Percentiles rank a stretch among this genome's conserved stretches.
These are phyloP conservation scores for Colletotrichum lindemuthianum DNA, from an alignment of 2,329 filamentous ascomycete genomes.

Conservation along the genomic window DNA sequence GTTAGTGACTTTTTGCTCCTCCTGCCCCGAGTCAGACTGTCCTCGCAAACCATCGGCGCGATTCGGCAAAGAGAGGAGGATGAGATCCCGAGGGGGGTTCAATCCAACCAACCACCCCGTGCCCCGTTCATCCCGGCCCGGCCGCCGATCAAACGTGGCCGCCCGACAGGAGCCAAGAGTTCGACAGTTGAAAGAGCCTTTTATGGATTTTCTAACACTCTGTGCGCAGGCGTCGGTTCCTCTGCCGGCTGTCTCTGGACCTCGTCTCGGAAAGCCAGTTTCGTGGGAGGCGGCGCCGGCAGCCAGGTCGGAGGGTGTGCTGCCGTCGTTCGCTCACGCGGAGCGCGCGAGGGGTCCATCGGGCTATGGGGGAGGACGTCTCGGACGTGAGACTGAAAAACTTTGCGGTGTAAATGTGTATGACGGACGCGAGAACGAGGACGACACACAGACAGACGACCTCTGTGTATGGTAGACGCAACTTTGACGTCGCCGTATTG, in stretches of 20 bases:
- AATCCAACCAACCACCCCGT: too few relatives aligned
- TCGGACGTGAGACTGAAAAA: slow-evolving; percentile 19
- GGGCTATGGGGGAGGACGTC: slow-evolving; percentile 18
- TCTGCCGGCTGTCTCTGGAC: slow-evolving; percentile 16
- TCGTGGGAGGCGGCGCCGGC: background rate
- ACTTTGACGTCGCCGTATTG: too few relatives aligned
- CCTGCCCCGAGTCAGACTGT: too few relatives aligned
- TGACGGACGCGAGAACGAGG: too few relatives aligned
- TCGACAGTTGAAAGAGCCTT: too few relatives aligned
- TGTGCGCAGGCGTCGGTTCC: slow-evolving; percentile 10
- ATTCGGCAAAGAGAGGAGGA: slow-evolving; percentile 3
- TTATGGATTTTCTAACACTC: background rate
- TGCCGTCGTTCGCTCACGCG: slow-evolving; percentile 14
- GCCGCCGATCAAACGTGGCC: slow-evolving; percentile 25
- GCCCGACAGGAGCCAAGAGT: too few relatives aligned
- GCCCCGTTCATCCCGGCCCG: background rate
- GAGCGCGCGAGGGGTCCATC: background rate
- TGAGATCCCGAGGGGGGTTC: too few relatives aligned
- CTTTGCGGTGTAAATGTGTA: background rate
- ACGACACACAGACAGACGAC: too few relatives aligned
- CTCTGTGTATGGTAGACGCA: too few relatives aligned
- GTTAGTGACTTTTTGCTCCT: too few relatives aligned
- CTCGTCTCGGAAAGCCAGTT: background rate
- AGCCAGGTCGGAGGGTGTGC: slow-evolving; percentile 1
- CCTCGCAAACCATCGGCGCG: too few relatives aligned